Base-by-base conservation (phyloP, 2,329 filamentous ascomycete species). In the Pyrenochaeta sp. region DNA sequence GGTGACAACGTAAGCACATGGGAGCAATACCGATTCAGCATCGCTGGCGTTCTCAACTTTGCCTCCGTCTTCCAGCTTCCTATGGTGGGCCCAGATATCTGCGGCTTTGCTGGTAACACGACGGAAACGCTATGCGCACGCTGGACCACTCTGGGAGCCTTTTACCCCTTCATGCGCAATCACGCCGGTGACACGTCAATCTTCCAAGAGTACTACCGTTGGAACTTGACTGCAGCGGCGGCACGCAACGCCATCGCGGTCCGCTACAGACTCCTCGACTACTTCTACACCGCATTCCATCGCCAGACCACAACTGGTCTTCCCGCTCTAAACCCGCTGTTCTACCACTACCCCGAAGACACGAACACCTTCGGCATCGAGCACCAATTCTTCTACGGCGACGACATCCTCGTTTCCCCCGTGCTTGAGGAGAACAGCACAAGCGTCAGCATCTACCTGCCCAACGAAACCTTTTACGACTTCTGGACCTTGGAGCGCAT, bases 111-210 rank as follows among this genome's bases (percentile, higher is more conserved):
- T 1, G 84, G 81, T 8, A 85, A 90, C 68, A 89, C 88, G 0
- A 91, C 84, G 3, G 88, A 90, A 71, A 82, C 86, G 30, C 84
- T 92, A 1, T 92, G 90, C 72, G 85, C 89, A 5, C 87, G 90
- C 36, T 93, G 90, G 90, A 85, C 89, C 1, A 85, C 84, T 28
- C 82, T 92, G 0, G 90, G 89, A n/a, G 90, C 90, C 8, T 92
- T 92, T 78, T 83, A 84, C 30, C 87, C 90, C 0, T 92, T 93
- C 80, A 92, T 87, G 80, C 87, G 90, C 50, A 88, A 92, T 72
- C 90, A 93, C 79, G 88, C 89, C 59, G 81, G 66, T 34, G 77
- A 83, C 47, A 74, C 78, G n/a, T 76, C 74, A 1, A 81, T 85
- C n/a, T 72, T 72, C 3, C 90, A 92, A 71, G 90, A 92, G 71